Base-by-base conservation (phyloP, 2,329 filamentous ascomycete species). In the Stylonectria norvegica region DNA sequence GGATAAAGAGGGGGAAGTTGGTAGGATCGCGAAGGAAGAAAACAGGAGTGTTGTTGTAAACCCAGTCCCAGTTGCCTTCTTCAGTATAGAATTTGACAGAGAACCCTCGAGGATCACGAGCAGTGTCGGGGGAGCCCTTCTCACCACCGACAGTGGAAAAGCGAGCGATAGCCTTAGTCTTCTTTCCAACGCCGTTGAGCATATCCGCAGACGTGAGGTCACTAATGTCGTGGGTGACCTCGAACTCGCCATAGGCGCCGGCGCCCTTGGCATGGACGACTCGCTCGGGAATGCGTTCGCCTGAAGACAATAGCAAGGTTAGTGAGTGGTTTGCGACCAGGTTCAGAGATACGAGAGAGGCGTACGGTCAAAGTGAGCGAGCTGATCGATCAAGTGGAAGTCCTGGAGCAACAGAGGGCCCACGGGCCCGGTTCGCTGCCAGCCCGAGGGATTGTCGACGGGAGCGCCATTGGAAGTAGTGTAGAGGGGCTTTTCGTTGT, bases 11-110 rank as follows among this genome's bases (percentile, higher is more conserved):
- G 23, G 84, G 84, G 66, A 87, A 89, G 61, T 88, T 87, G 56
- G 76, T 74, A 3, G 85, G 83, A 52, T 89, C 85, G 30, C 85
- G 75, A 17, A 89, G 56, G 71, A 89, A 89, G 72, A 89, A 89
- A 18, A 88, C 73, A 3, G 85, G 85, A 0, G 83, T 88, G 66
- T 88, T 88, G 68, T 86, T 86, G 61, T 78, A 83, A 17, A 87
- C 83, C 72, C 81, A 80, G 59, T 87, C 83, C 79, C 78, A 86
- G 60, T 85, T 53, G 20, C 83, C 83, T 49, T 86, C 80, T 25
- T 85, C 79, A 0, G 83, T 86, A 55, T 85, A 86, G 35, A 63
- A 55, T 46, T 64, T 64, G 45, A 61, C 43, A 4, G 83, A 79
- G 55, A 86, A 86, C 1, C 83, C 83, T 44, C 83, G 81, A 1